These are phyloP conservation scores for Talaromyces amestolkiae DNA, from an alignment of 2,329 filamentous ascomycete species.

Conservation along the genomic window DNA sequence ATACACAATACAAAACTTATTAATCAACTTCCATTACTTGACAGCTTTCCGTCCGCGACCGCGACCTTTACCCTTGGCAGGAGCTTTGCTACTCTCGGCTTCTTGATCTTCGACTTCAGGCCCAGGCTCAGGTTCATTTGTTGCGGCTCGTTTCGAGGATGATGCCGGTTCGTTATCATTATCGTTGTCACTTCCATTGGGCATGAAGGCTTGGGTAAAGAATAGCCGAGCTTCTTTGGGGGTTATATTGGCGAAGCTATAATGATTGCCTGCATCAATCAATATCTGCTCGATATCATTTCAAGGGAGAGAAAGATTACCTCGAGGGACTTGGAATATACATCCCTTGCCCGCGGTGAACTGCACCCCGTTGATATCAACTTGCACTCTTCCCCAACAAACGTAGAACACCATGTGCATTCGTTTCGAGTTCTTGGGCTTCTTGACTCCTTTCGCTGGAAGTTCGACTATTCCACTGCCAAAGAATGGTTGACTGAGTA, in stretches of 20 bases:
- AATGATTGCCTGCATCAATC: constrained; percentile 68
- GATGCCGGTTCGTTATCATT: not conserved
- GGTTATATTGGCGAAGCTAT: constrained; percentile 82
- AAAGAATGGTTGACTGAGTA: constrained; percentile 79
- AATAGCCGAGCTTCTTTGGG: constrained; percentile 74
- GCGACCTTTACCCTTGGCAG: constrained; percentile 9
- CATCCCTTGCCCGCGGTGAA: constrained; percentile 87
- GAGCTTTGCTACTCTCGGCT: not conserved
- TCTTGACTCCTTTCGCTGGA: constrained; percentile 77
- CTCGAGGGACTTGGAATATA: constrained; percentile 91
- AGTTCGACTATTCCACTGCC: constrained; percentile 88
- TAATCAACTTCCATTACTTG: constrained; percentile 16
- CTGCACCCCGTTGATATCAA: constrained; percentile 57
- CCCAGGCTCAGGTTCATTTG: not conserved
- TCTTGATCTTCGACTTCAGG: not conserved
- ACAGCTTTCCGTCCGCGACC: constrained; percentile 18
- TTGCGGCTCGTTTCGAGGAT: not conserved
- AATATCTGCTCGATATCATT: not conserved
- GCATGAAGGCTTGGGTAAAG: constrained; percentile 83
- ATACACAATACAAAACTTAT: constrained; percentile 5
- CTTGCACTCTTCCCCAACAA: constrained; percentile 74
- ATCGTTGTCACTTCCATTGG: constrained; percentile 21
- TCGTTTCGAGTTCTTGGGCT: constrained; percentile 84
- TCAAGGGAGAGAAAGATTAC: constrained; percentile 49
- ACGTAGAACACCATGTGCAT: constrained; percentile 99